Conservation (phyloP, 1,139 yeast species). For the Protomyces inouyei region DNA sequence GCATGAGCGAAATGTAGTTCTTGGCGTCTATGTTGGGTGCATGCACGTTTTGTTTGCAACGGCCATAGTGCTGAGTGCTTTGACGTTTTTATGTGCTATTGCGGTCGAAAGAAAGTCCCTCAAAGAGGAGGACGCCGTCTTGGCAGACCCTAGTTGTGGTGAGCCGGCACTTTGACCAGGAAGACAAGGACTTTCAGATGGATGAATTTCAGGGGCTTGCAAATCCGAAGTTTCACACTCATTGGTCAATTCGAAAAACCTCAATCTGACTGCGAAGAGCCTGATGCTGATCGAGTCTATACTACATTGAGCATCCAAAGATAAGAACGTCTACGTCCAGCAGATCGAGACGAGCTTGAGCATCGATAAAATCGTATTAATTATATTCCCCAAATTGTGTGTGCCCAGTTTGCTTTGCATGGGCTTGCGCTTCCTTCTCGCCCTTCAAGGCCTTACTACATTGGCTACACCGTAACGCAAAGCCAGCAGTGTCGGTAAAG, state of each 20-base stretch:
- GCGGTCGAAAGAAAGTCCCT: neutral
- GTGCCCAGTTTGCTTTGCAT: constrained; percentile 64
- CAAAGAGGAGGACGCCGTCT: neutral
- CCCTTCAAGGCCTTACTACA: constrained; percentile 57
- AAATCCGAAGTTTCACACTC: too few species aligned
- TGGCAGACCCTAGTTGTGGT: neutral
- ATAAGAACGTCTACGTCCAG: too few species aligned
- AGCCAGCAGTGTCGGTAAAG: constrained; percentile 62
- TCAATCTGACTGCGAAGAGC: too few species aligned
- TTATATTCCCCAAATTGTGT: constrained; percentile 54
- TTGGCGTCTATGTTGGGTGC: constrained; percentile 8
- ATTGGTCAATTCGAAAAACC: too few species aligned
- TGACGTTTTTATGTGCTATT: neutral
- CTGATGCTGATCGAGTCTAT: too few species aligned
- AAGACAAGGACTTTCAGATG: too few species aligned
- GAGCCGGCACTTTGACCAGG: too few species aligned
- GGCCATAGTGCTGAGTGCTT: neutral
- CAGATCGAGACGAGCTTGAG: too few species aligned
- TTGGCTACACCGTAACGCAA: constrained; percentile 54
- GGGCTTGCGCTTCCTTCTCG: constrained; percentile 62
- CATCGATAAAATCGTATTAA: too few species aligned
- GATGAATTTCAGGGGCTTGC: too few species aligned
- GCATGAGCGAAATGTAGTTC: constrained; percentile 2
- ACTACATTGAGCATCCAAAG: too few species aligned
- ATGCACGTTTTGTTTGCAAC: constrained; percentile 6